These are phyloP conservation scores for Cladosporium sp. DNA, from an alignment of 2,329 filamentous ascomycete genomes.

Conservation along the genomic window DNA sequence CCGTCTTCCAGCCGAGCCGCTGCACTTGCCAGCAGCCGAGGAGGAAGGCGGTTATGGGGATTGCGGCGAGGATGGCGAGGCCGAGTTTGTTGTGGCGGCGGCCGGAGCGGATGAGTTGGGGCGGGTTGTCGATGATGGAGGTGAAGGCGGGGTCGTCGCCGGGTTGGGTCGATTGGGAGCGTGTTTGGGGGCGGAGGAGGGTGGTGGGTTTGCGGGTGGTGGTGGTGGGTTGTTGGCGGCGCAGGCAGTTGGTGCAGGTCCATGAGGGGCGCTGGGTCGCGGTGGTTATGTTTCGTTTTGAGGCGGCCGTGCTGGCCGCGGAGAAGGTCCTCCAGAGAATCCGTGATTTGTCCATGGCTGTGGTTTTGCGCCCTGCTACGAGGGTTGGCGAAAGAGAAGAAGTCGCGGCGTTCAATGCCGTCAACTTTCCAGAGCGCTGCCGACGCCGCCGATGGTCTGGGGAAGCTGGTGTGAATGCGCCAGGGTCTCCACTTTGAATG, in stretches of 20 bases:
- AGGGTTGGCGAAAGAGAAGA: not conserved
- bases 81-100: conserved; percentile 57
- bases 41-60: conserved; percentile 82
- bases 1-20: conserved; percentile 87
- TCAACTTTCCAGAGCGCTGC: not conserved
- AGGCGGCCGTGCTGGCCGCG: not conserved
- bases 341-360: conserved; percentile 17
- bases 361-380: not conserved
- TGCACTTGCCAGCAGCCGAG: conserved; percentile 95
- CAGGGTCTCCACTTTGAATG: not conserved
- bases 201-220: conserved; percentile 12
- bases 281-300: conserved; percentile 6
- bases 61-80: conserved; percentile 48
- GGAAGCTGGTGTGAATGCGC: not conserved
- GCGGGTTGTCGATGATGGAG: conserved; percentile 81
- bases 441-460: not conserved
- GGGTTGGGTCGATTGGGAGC: conserved; percentile 42
- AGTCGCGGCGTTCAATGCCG: not conserved
- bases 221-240: conserved; percentile 14
- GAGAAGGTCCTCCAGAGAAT: conserved; percentile 15
- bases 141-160: conserved; percentile 73
- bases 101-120: conserved; percentile 69
- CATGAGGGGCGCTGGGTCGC: conserved; percentile 13
- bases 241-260: conserved; percentile 31
- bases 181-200: conserved; percentile 27